Evolutionary conservation across 345 rosid species (phyloP).

Genomic region (Gossypium stocksii): DNA sequence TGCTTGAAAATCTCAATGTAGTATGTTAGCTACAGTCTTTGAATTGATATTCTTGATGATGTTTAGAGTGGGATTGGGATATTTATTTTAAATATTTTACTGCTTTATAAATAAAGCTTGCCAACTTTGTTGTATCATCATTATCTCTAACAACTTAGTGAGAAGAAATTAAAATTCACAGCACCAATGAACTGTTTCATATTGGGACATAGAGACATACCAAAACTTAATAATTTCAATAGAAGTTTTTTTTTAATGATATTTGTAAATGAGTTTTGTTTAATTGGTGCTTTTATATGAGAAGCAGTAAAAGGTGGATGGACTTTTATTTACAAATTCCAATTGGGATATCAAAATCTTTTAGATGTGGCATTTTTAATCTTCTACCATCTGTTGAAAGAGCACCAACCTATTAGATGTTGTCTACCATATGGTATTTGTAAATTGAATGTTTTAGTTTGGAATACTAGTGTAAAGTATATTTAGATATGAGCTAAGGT

Average conservation of each 20-base stretch:
- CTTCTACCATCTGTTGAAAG: not conserved
- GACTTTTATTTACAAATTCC: not conserved
- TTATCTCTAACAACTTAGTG: not conserved
- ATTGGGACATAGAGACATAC: not conserved
- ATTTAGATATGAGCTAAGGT: too few relatives aligned
- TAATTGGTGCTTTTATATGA: not conserved
- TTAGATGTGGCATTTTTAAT: not conserved
- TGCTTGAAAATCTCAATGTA: not conserved
- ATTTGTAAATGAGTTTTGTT: not conserved
- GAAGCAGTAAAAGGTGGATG: not conserved
- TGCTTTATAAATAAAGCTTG: not conserved
- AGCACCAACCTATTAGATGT: not conserved
- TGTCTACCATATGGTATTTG: slow-evolving; percentile 13
- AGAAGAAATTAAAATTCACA: not conserved
- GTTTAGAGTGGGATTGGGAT: too few relatives aligned
- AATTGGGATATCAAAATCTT: not conserved
- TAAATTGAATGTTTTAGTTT: too few relatives aligned
- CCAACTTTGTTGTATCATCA: not conserved
- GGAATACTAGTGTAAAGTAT: too few relatives aligned
- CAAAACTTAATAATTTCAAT: not conserved
- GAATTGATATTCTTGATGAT: not conserved
- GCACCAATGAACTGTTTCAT: not conserved
- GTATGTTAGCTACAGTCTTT: not conserved
- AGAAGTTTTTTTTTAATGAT: not conserved
- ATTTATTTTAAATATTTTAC: not conserved